Conservation (phyloP, 1,284 basidiomycete genomes). For the Tilletia walkeri region DNA sequence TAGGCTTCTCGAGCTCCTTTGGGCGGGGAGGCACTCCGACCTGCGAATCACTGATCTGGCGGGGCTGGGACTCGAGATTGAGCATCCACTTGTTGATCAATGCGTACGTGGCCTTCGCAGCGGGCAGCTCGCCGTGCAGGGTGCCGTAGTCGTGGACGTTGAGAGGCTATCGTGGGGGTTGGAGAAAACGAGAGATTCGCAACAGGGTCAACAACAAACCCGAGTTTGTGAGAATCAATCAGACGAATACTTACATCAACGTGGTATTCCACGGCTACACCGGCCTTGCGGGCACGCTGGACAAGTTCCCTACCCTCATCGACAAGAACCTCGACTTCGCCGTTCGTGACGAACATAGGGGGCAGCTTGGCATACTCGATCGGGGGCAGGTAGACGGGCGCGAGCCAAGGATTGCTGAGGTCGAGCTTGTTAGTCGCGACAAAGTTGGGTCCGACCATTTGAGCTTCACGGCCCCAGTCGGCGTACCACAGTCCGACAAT, state of each 20-base stretch:
- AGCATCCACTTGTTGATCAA: constrained; percentile 40
- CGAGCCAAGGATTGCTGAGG: constrained; percentile 32
- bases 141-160: constrained; percentile 41
- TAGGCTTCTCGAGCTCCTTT: constrained; percentile 7
- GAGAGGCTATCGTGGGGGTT: constrained; percentile 13
- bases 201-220: too few relatives aligned
- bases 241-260: constrained; percentile 24
- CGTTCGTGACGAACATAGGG: constrained; percentile 33
- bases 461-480: constrained; percentile 40
- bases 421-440: constrained; percentile 24
- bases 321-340: constrained; percentile 28
- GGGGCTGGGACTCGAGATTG: neutral
- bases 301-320: constrained; percentile 33
- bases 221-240: too few relatives aligned
- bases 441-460: constrained; percentile 24
- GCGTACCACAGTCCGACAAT: constrained; percentile 39
- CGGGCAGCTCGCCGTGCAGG: constrained; percentile 34
- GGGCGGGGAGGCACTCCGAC: neutral
- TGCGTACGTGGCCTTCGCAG: constrained; percentile 29
- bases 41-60: neutral
- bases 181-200: constrained; percentile 18
- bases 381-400: constrained; percentile 31
- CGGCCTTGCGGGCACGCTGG: constrained; percentile 23
- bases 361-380: constrained; percentile 32
- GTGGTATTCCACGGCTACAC: constrained; percentile 8